Base-by-base conservation (phyloP, 2,329 filamentous ascomycete genomes). In the Colletotrichum sp. region DNA sequence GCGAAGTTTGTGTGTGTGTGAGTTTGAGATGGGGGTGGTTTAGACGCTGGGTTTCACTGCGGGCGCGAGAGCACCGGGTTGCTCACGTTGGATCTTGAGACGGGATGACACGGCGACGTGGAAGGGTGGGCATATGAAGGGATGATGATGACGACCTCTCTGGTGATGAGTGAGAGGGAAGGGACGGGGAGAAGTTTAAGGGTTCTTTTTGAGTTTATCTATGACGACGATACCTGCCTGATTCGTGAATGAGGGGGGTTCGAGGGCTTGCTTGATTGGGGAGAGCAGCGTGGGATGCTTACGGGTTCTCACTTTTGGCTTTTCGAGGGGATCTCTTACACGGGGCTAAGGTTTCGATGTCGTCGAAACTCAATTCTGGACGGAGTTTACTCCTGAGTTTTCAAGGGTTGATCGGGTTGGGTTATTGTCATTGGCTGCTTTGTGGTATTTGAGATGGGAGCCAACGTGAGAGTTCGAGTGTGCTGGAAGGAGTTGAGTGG, bases 341-440 rank as follows among this genome's bases (percentile, higher is more conserved):
- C 13, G 27, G 38, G 66, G 36, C 18, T 29, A 16, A 13, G 24
- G 18, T 36, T 27, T 69, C 6, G 29, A 29, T 31, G 24, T 58
- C 29, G 55, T 16, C n/a, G 43, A 51, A 69, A 64, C 38, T 57
- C 61, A 66, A 66, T 27, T 21, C 33, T 36, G 24, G 61, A 34
- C 67, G 67, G 67, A 66, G 43, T 70, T 7, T n/a, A 70, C 61
- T 66, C 68, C 68, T 47, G 15, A 33, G 61, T 66, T 66, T 31
- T 6, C 31, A 11, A 6, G 29, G 13, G 47, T 3, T n/a, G 18
- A 8, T 12, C 24, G 9, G 16, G 8, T 43, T 70, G 33, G 43
- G n/a, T 12, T 21, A 13, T 51, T 51, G 18, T 21, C 43, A 51
- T 51, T 21, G 43, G 43, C 43, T 51, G 43, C n/a, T 21, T 51